Evolutionary conservation across 2,329 filamentous ascomycete species (phyloP).

Genomic region (Cercospora sp.): DNA sequence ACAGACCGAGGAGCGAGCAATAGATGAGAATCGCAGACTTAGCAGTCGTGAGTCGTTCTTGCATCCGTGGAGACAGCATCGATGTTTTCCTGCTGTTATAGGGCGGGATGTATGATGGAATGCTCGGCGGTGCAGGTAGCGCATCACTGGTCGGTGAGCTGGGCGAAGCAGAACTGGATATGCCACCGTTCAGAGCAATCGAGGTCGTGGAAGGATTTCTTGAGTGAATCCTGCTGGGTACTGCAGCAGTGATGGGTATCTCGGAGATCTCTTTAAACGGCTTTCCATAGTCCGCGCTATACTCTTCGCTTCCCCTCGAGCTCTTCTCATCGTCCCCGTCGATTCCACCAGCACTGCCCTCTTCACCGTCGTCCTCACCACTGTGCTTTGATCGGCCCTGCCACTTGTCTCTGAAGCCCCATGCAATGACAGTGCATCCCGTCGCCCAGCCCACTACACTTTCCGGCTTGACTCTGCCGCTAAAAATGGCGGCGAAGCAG

Average conservation of each 20-base stretch:
- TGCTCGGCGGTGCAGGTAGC: constrained; percentile 2
- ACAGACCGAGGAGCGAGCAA: constrained; percentile 85
- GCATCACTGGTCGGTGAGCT: neutral
- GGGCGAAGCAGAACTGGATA: constrained; percentile 9
- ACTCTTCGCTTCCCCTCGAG: constrained; percentile 26
- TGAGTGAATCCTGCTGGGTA: constrained; percentile 10
- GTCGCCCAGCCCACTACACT: constrained; percentile 84
- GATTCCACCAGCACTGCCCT: constrained; percentile 3
- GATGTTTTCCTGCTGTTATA: constrained; percentile 32
- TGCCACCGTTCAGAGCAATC: neutral
- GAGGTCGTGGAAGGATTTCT: constrained; percentile 5
- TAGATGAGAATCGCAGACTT: constrained; percentile 94
- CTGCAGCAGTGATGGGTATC: constrained; percentile 6
- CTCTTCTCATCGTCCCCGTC: constrained; percentile 21
- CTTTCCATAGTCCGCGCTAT: constrained; percentile 24
- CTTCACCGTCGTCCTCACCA: constrained; percentile 30
- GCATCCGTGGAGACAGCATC: constrained; percentile 56
- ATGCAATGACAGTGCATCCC: constrained; percentile 78
- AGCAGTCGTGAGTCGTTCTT: constrained; percentile 72
- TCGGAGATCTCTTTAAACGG: constrained; percentile 25
- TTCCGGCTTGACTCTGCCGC: constrained; percentile 84
- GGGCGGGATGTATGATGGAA: constrained; percentile 12
- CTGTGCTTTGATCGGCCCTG: constrained; percentile 68
- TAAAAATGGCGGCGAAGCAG: constrained; percentile 87
- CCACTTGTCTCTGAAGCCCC: constrained; percentile 92